These are phyloP conservation scores for Malus sieversii DNA, from an alignment of 306 rosid genomes.

Conservation along the genomic window DNA sequence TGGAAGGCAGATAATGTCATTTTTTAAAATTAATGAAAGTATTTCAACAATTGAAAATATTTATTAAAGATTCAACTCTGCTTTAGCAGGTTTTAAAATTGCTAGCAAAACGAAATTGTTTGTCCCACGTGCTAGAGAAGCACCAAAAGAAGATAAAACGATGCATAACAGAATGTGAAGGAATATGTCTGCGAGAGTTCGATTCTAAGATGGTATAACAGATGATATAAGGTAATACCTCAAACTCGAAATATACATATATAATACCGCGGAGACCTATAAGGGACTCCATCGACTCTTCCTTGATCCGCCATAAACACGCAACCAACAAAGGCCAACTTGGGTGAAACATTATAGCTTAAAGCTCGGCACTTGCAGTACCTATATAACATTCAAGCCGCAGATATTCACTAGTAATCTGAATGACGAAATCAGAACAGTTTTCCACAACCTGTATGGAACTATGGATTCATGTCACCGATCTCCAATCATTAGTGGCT, in stretches of 20 bases:
- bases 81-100: no score
- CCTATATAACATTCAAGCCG: neutral
- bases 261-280: no score
- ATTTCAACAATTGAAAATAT: no score
- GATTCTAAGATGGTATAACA: neutral
- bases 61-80: no score
- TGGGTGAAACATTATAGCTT: neutral
- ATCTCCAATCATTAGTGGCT: slow-evolving; percentile 12
- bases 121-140: no score
- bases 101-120: no score
- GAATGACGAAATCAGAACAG: slow-evolving; percentile 2
- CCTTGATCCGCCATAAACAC: neutral
- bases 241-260: no score
- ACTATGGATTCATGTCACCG: neutral
- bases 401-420: neutral
- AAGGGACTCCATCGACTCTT: neutral
- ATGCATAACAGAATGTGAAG: neutral
- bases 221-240: neutral
- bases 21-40: no score
- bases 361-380: slow-evolving; percentile 2
- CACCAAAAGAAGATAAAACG: no score
- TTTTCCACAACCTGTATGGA: neutral
- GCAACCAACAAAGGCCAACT: neutral
- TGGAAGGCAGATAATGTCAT: no score
- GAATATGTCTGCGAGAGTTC: neutral